phyloP scores from a whole-genome alignment of 106 monocot genomes.

The Ottelia alismoides region DNA sequence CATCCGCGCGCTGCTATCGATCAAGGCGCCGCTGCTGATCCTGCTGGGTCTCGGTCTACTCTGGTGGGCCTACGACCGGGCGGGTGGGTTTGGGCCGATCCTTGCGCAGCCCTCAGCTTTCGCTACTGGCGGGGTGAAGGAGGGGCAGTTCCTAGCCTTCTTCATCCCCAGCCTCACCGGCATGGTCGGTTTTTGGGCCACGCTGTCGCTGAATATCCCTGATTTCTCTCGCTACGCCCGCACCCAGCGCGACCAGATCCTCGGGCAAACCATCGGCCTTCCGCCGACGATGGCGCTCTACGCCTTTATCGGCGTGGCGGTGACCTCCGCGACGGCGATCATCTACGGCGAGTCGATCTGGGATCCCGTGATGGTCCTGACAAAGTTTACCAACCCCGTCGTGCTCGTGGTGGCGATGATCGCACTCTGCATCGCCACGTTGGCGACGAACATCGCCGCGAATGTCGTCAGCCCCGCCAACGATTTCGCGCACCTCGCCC shows the following conservation, averaged over 20 bases:
- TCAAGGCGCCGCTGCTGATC: constrained; percentile 10
- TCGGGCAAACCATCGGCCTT: constrained; percentile 20
- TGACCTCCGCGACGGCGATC: constrained; percentile 24
- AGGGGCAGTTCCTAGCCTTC: constrained; percentile 12
- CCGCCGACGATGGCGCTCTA: constrained; percentile 17
- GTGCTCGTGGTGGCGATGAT: not conserved
- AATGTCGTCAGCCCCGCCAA: constrained; percentile 39
- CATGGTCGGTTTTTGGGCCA: constrained; percentile 18
- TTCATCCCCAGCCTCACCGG: constrained; percentile 34
- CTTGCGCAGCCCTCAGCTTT: not conserved
- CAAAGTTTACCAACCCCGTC: not conserved
- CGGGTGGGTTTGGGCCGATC: constrained; percentile 17
- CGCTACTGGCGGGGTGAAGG: not conserved
- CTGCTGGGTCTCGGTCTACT: not conserved
- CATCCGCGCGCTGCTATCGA: not conserved
- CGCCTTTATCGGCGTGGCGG: constrained; percentile 22
- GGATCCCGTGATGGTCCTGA: constrained; percentile 17
- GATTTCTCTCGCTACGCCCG: constrained; percentile 28
- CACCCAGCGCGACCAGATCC: constrained; percentile 20
- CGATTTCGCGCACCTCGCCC: constrained; percentile 15
- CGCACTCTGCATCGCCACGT: constrained; percentile 15
- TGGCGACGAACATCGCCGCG: constrained; percentile 41
- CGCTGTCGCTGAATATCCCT: constrained; percentile 22
- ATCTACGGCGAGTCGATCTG: constrained; percentile 28
- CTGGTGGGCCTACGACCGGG: constrained; percentile 5